These are phyloP conservation scores for Cymbopogon citratus DNA, from an alignment of 176 grass and related monocot species.

Conservation along the genomic window DNA sequence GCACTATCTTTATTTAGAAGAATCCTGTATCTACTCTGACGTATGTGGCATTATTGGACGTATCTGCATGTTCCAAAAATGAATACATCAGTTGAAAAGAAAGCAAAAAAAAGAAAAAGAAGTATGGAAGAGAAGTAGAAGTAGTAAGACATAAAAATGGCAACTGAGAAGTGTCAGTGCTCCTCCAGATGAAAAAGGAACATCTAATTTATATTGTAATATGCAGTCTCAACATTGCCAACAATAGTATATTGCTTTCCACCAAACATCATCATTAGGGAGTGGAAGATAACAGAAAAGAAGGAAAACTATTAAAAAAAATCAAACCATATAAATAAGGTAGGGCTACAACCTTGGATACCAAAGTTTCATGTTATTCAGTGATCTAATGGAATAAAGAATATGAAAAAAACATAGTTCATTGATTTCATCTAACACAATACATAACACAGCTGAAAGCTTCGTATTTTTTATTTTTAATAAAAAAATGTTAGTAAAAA, in stretches of 20 bases:
- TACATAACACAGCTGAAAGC: neutral
- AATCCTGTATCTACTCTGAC: slow-evolving; percentile 17
- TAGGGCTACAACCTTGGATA: slow-evolving; percentile 1
- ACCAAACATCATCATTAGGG: slow-evolving; percentile 37
- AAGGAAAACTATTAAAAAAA: slow-evolving; percentile 6
- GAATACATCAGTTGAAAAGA: slow-evolving; percentile 30
- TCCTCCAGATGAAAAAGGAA: slow-evolving; percentile 33
- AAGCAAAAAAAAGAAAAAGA: slow-evolving; percentile 24
- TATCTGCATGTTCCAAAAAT: slow-evolving; percentile 35
- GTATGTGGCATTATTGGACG: slow-evolving; percentile 30
- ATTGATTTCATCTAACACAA: slow-evolving; percentile 15
- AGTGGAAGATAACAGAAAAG: slow-evolving; percentile 31
- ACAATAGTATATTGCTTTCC: slow-evolving; percentile 18
- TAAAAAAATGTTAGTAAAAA: neutral
- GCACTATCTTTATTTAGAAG: slow-evolving; percentile 25
- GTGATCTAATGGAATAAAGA: slow-evolving; percentile 11
- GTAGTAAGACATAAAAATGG: slow-evolving; percentile 23
- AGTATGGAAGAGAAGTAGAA: neutral
- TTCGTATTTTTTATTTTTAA: neutral
- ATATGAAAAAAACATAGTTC: slow-evolving; percentile 1
- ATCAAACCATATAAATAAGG: neutral
- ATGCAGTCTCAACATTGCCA: slow-evolving; percentile 20
- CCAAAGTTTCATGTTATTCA: neutral
- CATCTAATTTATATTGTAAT: slow-evolving; percentile 26
- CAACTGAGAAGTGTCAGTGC: slow-evolving; percentile 8